phyloP scores from a whole-genome alignment of 2,329 filamentous ascomycete species.

The Alternaria rosae region DNA sequence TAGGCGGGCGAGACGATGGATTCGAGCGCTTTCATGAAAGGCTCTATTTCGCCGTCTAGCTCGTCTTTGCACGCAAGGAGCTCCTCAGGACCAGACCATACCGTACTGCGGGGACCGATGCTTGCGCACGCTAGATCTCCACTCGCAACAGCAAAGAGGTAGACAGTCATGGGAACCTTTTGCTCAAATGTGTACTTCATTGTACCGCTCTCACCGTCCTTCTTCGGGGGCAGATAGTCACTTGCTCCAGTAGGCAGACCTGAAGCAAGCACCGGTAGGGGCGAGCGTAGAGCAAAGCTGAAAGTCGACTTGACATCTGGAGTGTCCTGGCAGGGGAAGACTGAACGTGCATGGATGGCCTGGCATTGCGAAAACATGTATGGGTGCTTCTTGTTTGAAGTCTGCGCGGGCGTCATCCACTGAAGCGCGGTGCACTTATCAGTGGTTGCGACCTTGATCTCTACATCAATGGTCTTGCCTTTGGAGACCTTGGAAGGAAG shows the following conservation, averaged over 20 bases:
- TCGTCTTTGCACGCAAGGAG: constrained; percentile 87
- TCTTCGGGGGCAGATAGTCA: constrained; percentile 57
- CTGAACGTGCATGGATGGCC: constrained; percentile 90
- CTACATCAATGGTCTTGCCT: constrained; percentile 57
- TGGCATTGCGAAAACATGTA: constrained; percentile 99
- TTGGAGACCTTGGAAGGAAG: constrained; percentile 58
- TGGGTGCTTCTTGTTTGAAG: constrained; percentile 91
- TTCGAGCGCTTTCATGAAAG: constrained; percentile 87
- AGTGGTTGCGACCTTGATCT: constrained; percentile 73
- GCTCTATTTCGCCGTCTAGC: constrained; percentile 88
- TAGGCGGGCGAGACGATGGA: constrained; percentile 79
- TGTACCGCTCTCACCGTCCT: constrained; percentile 62
- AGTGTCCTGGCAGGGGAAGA: constrained; percentile 97
- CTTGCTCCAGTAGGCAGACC: constrained; percentile 70
- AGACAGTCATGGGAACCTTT: constrained; percentile 89
- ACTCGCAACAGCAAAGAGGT: constrained; percentile 89
- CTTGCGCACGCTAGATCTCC: constrained; percentile 85
- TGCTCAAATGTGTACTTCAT: constrained; percentile 86
- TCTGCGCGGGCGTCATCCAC: constrained; percentile 93
- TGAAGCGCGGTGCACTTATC: constrained; percentile 89
- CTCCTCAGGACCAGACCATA: constrained; percentile 89
- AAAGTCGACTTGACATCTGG: constrained; percentile 97
- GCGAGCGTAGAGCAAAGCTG: constrained; percentile 85
- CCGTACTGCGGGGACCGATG: constrained; percentile 83
- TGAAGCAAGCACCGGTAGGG: constrained; percentile 89